These are phyloP conservation scores for Mercurialis annua DNA, from an alignment of 345 rosid species.

Conservation along the genomic window DNA sequence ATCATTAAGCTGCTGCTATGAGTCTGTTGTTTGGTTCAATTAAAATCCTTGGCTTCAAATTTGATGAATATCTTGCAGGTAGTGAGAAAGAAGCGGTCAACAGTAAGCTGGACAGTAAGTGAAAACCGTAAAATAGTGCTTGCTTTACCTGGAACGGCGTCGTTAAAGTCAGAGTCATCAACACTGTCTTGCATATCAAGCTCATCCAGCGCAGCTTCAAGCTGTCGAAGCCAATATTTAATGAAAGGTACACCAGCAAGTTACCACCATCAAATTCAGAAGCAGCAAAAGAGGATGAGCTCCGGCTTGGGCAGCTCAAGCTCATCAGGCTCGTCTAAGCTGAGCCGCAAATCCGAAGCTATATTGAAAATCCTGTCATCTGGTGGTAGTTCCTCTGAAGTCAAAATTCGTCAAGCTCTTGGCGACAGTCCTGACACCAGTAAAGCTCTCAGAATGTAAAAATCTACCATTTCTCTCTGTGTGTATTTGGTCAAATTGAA, in stretches of 20 bases:
- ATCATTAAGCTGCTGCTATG: not conserved
- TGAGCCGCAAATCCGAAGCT: constrained; percentile 64
- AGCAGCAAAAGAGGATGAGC: constrained; percentile 33
- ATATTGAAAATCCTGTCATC: constrained; percentile 76
- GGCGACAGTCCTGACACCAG: constrained; percentile 98
- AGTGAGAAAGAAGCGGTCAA: constrained; percentile 49
- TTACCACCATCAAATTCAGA: too few relatives aligned
- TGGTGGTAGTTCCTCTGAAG: constrained; percentile 56
- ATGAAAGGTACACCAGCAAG: constrained; percentile 5
- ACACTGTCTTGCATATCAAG: constrained; percentile 49
- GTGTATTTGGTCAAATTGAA: too few relatives aligned
- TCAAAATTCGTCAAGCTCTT: constrained; percentile 60
- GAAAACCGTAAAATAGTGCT: constrained; percentile 11
- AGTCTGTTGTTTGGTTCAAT: not conserved
- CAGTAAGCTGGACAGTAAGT: constrained; percentile 34
- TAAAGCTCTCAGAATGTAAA: constrained; percentile 88
- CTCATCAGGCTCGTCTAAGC: constrained; percentile 38
- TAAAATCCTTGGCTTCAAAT: not conserved
- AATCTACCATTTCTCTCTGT: constrained; percentile 1
- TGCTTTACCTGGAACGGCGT: constrained; percentile 18
- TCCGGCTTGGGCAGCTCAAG: too few relatives aligned
- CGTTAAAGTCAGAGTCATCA: constrained; percentile 37
- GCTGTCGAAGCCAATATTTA: constrained; percentile 28
- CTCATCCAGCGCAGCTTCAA: constrained; percentile 50
- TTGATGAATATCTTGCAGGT: constrained; percentile 31